Percentiles rank a stretch among this genome's conserved stretches.
Conservation (phyloP, 2,329 filamentous ascomycete species). For the Fusarium paranaense region DNA sequence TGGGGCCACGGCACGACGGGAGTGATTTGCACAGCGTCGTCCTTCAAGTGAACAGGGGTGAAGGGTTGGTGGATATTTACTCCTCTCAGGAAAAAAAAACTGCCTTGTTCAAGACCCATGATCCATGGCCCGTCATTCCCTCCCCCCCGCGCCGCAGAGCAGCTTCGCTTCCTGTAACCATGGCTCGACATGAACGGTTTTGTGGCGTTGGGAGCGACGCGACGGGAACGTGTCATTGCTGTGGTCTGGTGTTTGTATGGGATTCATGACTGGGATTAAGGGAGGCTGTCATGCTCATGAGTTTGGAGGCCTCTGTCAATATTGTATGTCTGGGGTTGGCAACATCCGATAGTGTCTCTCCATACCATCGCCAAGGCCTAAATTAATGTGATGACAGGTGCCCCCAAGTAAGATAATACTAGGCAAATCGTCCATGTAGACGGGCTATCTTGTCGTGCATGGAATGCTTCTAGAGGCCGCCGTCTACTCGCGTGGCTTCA, state of each 20-base stretch:
- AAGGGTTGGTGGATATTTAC: background rate
- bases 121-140: background rate
- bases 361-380: background rate
- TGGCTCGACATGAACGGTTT: slow-evolving; percentile 9
- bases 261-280: background rate
- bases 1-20: background rate
- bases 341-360: background rate
- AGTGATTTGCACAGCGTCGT: slow-evolving; percentile 23
- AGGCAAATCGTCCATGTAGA: background rate
- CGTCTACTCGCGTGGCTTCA: background rate
- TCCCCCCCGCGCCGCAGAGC: background rate
- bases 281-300: background rate
- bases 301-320: background rate
- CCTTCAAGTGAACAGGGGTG: background rate
- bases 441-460: background rate
- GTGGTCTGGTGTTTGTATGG: background rate
- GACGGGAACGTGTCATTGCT: background rate
- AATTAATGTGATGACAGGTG: background rate
- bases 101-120: background rate
- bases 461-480: background rate
- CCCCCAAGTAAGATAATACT: background rate
- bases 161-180: slow-evolving; percentile 14
- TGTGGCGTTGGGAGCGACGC: background rate
- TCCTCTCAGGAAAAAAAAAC: background rate
- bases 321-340: background rate